phyloP scores from a whole-genome alignment of 257 asterid species.

The Solanum chilense region DNA sequence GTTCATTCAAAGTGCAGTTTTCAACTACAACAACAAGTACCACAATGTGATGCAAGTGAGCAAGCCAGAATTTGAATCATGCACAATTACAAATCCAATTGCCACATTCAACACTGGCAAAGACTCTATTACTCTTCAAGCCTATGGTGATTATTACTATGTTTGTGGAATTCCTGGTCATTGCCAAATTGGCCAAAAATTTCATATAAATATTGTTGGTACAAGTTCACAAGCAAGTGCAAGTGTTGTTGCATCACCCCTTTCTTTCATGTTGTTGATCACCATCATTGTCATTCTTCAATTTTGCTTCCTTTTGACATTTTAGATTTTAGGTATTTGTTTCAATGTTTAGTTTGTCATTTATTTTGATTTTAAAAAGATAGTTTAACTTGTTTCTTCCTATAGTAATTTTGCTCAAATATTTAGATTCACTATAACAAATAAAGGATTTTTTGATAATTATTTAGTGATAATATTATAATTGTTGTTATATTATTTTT shows the following conservation, averaged over 20 bases:
- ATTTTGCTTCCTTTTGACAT: background rate
- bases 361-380: background rate
- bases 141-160: background rate
- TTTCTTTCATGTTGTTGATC: background rate
- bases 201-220: background rate
- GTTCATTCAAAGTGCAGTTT: background rate
- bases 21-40: background rate
- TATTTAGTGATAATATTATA: no score
- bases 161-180: background rate
- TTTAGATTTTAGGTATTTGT: background rate
- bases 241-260: background rate
- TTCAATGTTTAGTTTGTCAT: background rate
- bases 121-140: background rate
- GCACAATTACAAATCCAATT: background rate
- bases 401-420: no score
- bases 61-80: background rate
- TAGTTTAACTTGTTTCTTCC: no score
- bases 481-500: no score
- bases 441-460: no score
- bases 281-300: background rate
- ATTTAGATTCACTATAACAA: no score
- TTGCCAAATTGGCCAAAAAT: background rate
- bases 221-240: background rate
- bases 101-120: background rate
- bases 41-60: constrained; percentile 8